phyloP scores from a whole-genome alignment of 2,329 filamentous ascomycete species.

The Davidsoniella virescens region DNA sequence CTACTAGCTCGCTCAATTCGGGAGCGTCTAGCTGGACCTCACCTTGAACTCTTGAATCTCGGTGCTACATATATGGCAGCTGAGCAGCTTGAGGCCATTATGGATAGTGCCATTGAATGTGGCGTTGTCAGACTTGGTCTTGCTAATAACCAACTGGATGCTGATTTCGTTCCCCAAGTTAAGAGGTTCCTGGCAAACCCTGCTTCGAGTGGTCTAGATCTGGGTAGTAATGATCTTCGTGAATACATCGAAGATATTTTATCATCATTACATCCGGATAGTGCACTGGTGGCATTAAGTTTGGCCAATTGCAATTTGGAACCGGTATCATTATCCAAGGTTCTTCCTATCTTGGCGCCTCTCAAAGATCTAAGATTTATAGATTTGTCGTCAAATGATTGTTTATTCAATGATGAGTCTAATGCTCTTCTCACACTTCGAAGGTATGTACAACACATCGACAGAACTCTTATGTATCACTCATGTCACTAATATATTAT shows the following conservation, averaged over 20 bases:
- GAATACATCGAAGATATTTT: constrained; percentile 36
- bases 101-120: constrained; percentile 69
- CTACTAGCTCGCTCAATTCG: constrained; percentile 61
- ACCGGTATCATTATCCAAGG: constrained; percentile 51
- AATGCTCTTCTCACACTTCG: constrained; percentile 59
- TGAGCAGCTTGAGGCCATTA: constrained; percentile 54
- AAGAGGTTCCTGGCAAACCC: constrained; percentile 59
- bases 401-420: constrained; percentile 58
- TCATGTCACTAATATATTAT: background rate
- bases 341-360: constrained; percentile 57
- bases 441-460: constrained; percentile 34
- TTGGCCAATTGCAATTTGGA: constrained; percentile 72
- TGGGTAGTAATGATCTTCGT: constrained; percentile 65
- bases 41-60: constrained; percentile 68
- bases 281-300: constrained; percentile 43
- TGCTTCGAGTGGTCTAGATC: constrained; percentile 71
- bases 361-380: constrained; percentile 69
- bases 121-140: constrained; percentile 67
- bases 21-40: constrained; percentile 58
- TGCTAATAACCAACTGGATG: constrained; percentile 64
- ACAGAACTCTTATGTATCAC: background rate
- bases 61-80: constrained; percentile 61
- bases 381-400: constrained; percentile 78
- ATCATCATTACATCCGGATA: constrained; percentile 33
- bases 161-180: constrained; percentile 59